Base-by-base conservation (phyloP, 495 filamentous ascomycete genomes). In the Penicillium turbatum region DNA sequence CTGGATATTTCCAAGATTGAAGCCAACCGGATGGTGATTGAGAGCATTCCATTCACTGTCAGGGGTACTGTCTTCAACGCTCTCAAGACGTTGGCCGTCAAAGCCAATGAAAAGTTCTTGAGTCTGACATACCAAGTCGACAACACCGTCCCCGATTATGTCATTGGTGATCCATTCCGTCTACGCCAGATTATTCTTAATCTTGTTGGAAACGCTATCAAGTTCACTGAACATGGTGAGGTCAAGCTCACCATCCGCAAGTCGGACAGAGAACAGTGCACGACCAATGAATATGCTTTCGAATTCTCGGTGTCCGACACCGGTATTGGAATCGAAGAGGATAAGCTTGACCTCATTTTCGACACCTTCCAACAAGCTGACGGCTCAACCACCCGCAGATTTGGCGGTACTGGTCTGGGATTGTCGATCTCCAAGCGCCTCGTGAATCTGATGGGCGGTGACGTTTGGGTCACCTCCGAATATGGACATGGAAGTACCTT, bases 321-420 rank as follows among this genome's bases (percentile, higher is more conserved):
- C 21, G 93, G 93, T 47, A 99, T 99, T 64, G 93, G 93, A 60
- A 97, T 99, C 55, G 89, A 92, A 65, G 79, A 86, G 44, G 93
- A 97, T 66, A 99, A 99, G 74, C 82, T 97, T 24, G 91, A 97
- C 67, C 73, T 97, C 53, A 99, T 99, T 68, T 99, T 99, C 67
- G 93, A 97, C 70, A 99, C 93, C 12, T 99, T 99, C 84, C 95
- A 96, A 64, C 93, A 99, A 74, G 93, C 93, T 9, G 93, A 99
- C 72, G 93, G 93, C 30, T 97, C 92, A 8, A 99, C 95, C 62
- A 99, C 93, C 9, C 81, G 93, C 34, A 90, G 95, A 61, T 99
- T 99, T 65, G 93, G 93, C 65, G 93, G 93, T 59, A 99, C 93
- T 24, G 93, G 93, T 51, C 81, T 99, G 21, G 93, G 93, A 55